Conservation (phyloP, 768 basidiomycete species). For the Russula sp. region DNA sequence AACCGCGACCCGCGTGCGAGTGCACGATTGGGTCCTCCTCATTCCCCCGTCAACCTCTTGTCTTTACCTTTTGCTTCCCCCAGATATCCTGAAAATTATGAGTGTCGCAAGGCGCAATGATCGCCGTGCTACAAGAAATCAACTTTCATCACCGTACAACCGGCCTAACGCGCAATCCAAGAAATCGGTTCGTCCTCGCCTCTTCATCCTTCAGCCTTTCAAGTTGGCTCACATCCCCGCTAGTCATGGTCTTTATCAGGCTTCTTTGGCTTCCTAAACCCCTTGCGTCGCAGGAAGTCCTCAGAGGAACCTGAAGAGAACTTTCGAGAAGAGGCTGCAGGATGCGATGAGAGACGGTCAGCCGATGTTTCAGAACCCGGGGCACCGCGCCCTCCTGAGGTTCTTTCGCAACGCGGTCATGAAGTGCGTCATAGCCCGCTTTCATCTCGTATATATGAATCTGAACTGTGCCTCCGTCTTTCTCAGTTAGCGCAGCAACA, state of each 20-base stretch:
- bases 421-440: conserved; percentile 13
- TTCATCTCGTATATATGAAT: background rate
- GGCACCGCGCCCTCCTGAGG: conserved; percentile 5
- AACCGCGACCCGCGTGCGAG: background rate
- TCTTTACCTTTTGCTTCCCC: background rate
- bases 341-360: conserved; percentile 11
- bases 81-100: conserved; percentile 34
- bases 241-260: conserved; percentile 46
- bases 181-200: conserved; percentile 42
- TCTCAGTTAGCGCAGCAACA: conserved; percentile 10
- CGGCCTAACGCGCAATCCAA: conserved; percentile 35
- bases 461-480: background rate
- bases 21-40: background rate
- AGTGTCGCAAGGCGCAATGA: conserved; percentile 49
- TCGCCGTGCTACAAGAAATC: conserved; percentile 18
- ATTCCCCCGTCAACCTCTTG: background rate
- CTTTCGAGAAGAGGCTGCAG: conserved; percentile 5
- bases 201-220: conserved; percentile 11
- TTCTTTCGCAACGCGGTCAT: conserved; percentile 25
- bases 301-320: conserved; percentile 21
- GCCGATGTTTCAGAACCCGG: conserved; percentile 4
- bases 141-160: conserved; percentile 50
- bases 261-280: conserved; percentile 48
- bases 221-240: conserved; percentile 28
- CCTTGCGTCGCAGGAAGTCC: conserved; percentile 32